phyloP scores from a whole-genome alignment of 225 moss, liverwort and hornwort genomes.

The Neckera pumila region DNA sequence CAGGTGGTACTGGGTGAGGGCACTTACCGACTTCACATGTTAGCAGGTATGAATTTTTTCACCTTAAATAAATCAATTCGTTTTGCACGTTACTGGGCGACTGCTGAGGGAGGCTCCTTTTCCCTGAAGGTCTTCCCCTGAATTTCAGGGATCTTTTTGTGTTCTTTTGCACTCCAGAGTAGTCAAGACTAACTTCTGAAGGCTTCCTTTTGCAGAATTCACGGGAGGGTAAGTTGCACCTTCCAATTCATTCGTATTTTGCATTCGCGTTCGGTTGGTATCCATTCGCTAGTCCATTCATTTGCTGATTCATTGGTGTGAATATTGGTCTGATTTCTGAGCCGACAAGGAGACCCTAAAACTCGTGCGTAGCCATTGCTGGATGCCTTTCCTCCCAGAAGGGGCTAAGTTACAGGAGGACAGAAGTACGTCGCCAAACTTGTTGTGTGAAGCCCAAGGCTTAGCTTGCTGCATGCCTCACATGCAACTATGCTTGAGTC shows the following conservation, averaged over 20 bases:
- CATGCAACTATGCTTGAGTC: not conserved
- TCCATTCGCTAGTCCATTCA: not conserved
- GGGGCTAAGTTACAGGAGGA: not conserved
- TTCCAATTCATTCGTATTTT: not conserved
- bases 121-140: not conserved
- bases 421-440: not conserved
- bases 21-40: conserved; percentile 22
- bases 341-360: not conserved
- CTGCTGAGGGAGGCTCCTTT: not conserved
- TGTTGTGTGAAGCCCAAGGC: not conserved
- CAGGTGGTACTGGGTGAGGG: not conserved
- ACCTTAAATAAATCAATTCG: not conserved
- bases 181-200: not conserved
- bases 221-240: not conserved
- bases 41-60: not conserved
- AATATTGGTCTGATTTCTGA: not conserved
- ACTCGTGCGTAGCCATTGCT: not conserved
- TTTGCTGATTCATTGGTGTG: not conserved
- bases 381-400: not conserved
- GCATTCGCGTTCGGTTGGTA: not conserved
- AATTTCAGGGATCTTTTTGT: not conserved
- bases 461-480: not conserved
- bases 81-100: not conserved
- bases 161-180: not conserved
- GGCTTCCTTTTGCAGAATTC: not conserved